phyloP scores from a whole-genome alignment of 1,284 basidiomycete species.

The Pulveroboletus sp. region DNA sequence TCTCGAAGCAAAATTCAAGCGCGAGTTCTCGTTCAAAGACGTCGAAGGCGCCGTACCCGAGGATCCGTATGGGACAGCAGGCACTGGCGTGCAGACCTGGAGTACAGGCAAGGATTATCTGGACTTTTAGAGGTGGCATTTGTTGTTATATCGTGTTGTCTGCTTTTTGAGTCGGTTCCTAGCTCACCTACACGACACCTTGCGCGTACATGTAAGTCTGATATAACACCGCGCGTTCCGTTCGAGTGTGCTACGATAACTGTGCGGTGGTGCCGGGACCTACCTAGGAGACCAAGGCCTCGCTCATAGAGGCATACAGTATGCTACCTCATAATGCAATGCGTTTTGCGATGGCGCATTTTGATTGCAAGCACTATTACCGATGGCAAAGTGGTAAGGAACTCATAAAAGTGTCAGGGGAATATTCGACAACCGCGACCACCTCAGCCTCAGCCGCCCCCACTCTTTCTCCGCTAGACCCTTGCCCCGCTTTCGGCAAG shows the following conservation, averaged over 20 bases:
- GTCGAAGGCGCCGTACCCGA: constrained; percentile 56
- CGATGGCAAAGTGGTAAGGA: not conserved
- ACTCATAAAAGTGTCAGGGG: not conserved
- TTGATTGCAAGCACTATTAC: not conserved
- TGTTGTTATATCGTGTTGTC: not conserved
- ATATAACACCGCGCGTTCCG: not conserved
- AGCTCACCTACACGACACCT: not conserved
- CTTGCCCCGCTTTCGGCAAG: not conserved
- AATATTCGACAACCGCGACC: not conserved
- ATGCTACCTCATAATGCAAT: not conserved
- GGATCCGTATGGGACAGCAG: constrained; percentile 57
- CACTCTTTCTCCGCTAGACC: not conserved
- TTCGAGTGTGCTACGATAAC: not conserved
- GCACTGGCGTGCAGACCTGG: constrained; percentile 39
- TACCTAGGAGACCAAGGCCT: too few species aligned
- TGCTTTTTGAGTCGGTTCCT: not conserved
- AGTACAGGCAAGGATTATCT: constrained; percentile 63
- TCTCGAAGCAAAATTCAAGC: constrained; percentile 72
- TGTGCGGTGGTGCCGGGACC: not conserved
- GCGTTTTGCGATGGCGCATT: not conserved
- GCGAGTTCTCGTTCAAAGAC: constrained; percentile 76
- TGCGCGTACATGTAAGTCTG: constrained; percentile 8
- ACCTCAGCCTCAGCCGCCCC: not conserved
- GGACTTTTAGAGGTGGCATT: constrained; percentile 51
- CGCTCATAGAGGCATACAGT: not conserved